A percentile compares a stretch with the other conserved stretches of the same genome.
Evolutionary conservation across 148 eudicot genomes (phyloP).

Genomic region (Dysphania ambrosioides): DNA sequence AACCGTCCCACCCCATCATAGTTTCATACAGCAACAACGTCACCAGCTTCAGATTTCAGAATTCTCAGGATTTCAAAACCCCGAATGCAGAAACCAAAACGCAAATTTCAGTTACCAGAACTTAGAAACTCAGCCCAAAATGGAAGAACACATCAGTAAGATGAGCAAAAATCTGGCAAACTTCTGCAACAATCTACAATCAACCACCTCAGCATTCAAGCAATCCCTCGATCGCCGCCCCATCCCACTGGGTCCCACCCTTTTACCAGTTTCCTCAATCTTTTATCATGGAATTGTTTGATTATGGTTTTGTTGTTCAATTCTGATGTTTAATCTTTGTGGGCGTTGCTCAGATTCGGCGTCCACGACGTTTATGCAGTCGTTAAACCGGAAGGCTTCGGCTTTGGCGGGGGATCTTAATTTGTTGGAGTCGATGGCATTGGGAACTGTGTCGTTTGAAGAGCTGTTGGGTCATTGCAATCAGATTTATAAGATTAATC

Average conservation of each 20-base stretch:
- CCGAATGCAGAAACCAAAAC: no score
- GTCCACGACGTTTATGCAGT: conserved; percentile 70
- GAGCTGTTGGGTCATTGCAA: conserved; percentile 87
- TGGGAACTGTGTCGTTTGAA: conserved; percentile 80
- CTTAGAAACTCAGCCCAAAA: no score
- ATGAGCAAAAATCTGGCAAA: conserved; percentile 44
- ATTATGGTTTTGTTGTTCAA: background rate
- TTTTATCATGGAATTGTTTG: background rate
- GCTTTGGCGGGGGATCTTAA: conserved; percentile 53
- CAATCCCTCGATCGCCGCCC: conserved; percentile 85
- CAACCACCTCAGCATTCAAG: conserved; percentile 58
- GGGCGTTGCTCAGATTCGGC: conserved; percentile 60
- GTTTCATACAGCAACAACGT: no score
- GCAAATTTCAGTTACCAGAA: no score
- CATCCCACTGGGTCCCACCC: conserved; percentile 63
- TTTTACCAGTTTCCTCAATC: background rate
- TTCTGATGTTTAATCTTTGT: background rate
- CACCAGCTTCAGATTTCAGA: no score
- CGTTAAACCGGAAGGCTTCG: conserved; percentile 58
- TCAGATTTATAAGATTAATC: conserved; percentile 65
- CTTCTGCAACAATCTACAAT: conserved; percentile 71
- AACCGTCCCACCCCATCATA: background rate
- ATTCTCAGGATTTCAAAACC: no score
- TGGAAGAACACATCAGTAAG: conserved; percentile 51
- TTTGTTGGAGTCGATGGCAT: conserved; percentile 75